Evolutionary conservation across 345 rosid genomes (phyloP).

Genomic region (Sisymbrium irio): DNA sequence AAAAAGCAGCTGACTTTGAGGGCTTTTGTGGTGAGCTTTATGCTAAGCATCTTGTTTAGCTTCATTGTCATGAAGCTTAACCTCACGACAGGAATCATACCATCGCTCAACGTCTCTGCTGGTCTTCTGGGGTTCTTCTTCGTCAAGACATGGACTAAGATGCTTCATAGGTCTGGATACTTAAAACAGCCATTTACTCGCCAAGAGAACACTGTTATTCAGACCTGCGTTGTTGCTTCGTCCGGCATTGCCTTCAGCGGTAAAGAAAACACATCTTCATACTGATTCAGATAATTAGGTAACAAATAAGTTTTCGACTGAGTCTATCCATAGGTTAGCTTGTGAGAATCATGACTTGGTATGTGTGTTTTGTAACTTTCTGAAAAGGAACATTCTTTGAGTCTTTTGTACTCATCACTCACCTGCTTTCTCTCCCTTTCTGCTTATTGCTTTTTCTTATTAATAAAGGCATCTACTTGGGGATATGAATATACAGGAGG

Average conservation of each 20-base stretch:
- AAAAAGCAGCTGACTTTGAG: constrained; percentile 59
- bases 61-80: constrained; percentile 74
- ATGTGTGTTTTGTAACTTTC: not conserved
- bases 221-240: constrained; percentile 80
- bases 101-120: constrained; percentile 71
- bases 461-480: constrained; percentile 21
- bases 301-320: not conserved
- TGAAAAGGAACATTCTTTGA: not conserved
- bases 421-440: constrained; percentile 5
- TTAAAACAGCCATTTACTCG: constrained; percentile 63
- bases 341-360: constrained; percentile 7
- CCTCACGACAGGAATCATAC: constrained; percentile 72
- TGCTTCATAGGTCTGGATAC: constrained; percentile 42
- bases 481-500: constrained; percentile 48
- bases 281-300: not conserved
- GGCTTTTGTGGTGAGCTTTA: constrained; percentile 58
- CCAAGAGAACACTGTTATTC: constrained; percentile 77
- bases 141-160: constrained; percentile 60
- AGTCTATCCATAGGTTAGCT: not conserved
- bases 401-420: constrained; percentile 20
- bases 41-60: constrained; percentile 54
- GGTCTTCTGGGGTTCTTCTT: constrained; percentile 73
- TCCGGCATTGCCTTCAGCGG: constrained; percentile 81
- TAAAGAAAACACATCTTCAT: constrained; percentile 27
- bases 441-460: not conserved